Base-by-base conservation (phyloP, 2,329 filamentous ascomycete species). In the Chlorencoelia australis region DNA sequence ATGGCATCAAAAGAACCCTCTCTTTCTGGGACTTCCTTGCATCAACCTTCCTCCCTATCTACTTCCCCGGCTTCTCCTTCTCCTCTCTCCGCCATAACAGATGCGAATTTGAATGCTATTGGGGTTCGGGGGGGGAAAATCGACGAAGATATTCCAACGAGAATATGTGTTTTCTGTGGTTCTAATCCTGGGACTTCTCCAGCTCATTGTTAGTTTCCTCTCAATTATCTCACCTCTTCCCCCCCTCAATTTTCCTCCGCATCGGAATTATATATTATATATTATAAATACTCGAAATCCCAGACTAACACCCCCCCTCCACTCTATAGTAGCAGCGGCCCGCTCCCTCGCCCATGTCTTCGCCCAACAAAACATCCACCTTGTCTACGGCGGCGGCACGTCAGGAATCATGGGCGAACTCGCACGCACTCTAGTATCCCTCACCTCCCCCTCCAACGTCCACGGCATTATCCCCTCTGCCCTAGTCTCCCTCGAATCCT, bases 331-430 rank as follows among this genome's bases (percentile, higher is more conserved):
- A 44, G 47, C 79, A 57, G 79, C 86, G 6, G 91, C 91, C 3
- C 79, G 80, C 25, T 63, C 74, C 19, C 76, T 96, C 10, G 89
- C 81, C 37, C 66, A 66, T 21, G 68, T 71, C 46, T 81, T 96
- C 64, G 81, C 87, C 56, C 69, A 72, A 33, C 72, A 82, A 54
- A 78, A 84, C 58, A 86, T 93, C 52, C 71, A 74, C 7, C 75
- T 98, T 5, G 87, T 96, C 46, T 98, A 96, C 61, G 91, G 91
- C 49, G 91, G 91, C 49, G 91, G 91, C 54, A 96, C 89, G 2
- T 77, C 86, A 24, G 91, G 91, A 7, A 72, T 98, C 30, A 98
- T 98, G 91, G 91, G 91, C 55, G 87, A 95, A 57, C 63, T 96
- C 8, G 86, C 91, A 30, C 81, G 80, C 52, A 88, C 85, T 0